phyloP scores from a whole-genome alignment of 768 basidiomycete species.

The Hemileccinum rubropunctum region DNA sequence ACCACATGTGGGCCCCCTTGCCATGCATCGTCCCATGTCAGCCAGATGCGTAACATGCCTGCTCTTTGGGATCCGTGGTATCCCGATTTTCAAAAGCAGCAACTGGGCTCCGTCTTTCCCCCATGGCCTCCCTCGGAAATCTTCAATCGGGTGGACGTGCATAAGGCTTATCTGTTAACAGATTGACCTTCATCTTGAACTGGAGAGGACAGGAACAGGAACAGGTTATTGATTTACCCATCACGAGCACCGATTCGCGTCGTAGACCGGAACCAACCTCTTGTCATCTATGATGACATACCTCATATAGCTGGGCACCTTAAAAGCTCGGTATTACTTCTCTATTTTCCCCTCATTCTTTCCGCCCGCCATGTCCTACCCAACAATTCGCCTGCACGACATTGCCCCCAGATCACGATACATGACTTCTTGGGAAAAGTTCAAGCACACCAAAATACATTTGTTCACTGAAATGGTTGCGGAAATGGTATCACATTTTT shows the following conservation, averaged over 20 bases:
- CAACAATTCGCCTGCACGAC: slow-evolving; percentile 41
- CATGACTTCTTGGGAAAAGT: slow-evolving; percentile 50
- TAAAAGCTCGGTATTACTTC: slow-evolving; percentile 9
- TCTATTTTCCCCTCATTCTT: neutral
- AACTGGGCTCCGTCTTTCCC: too few species aligned
- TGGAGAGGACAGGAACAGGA: neutral
- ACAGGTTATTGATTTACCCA: slow-evolving; percentile 1
- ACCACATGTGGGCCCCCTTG: neutral
- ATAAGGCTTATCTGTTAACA: neutral
- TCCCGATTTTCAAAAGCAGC: too few species aligned
- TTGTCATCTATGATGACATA: neutral
- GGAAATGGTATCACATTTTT: slow-evolving; percentile 45
- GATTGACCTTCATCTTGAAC: neutral
- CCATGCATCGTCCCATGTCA: neutral
- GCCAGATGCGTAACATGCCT: neutral
- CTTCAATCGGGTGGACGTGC: neutral
- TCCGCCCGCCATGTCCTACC: slow-evolving; percentile 19
- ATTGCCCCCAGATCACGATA: slow-evolving; percentile 37
- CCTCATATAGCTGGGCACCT: neutral
- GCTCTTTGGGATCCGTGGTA: too few species aligned
- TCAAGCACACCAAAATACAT: slow-evolving; percentile 45
- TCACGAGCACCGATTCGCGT: slow-evolving; percentile 3
- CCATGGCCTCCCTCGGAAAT: slow-evolving; percentile 1
- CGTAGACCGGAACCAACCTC: neutral
- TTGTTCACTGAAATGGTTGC: slow-evolving; percentile 59